Evolutionary conservation across 176 grass and related monocot species (phyloP), one percentile per base, ranked within the genome.

Genomic region (Raddia guianensis): DNA sequence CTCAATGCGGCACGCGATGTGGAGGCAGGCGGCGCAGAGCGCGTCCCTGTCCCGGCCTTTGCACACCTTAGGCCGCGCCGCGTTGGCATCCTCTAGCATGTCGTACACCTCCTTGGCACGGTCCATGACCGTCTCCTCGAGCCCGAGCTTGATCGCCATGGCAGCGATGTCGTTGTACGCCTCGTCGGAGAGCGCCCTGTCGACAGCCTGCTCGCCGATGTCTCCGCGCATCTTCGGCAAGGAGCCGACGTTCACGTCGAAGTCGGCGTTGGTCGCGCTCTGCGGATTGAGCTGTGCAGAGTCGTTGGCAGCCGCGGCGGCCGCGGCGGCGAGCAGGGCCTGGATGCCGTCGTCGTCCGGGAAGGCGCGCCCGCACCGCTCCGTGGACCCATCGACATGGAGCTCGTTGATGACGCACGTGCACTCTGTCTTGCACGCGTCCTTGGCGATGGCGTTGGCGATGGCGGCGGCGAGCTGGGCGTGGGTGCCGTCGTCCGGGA

Each of bases 11-110:
- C 82, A 85, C 16, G 87, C 87, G 21, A 85, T 4, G 42, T 85
- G 73, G 65, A 89, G 16, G 87, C 87, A 89, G 47, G 87, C 82
- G 16, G 87, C 87, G 72, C 81, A 81, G 18, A 89, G 63, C 21
- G 76, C 63, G 40, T 85, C 54, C 12, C 71, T 47, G 82, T 34
- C 76, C 70, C 77, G 64, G 10, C 20, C 56, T 8, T 14, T 82
- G 80, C 47, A 51, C 45, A 63, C 71, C 78, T 20, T 75, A 61
- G 71, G 47, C 20, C 61, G 51, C 48, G 12, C 47, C 71, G 8
- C 47, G 71, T 49, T 80, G 27, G 44, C 48, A 27, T 76, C 37
- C 16, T 89, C 82, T 46, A 89, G 10, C 55, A 40, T 56, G 40
- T 14, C 15, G 37, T 64, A 55, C 70, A 89, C 64, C 0, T 85